A percentile compares a stretch with the other conserved stretches of the same genome.
Conservation (phyloP, 345 rosid species). For the Rhodamnia argentea region DNA sequence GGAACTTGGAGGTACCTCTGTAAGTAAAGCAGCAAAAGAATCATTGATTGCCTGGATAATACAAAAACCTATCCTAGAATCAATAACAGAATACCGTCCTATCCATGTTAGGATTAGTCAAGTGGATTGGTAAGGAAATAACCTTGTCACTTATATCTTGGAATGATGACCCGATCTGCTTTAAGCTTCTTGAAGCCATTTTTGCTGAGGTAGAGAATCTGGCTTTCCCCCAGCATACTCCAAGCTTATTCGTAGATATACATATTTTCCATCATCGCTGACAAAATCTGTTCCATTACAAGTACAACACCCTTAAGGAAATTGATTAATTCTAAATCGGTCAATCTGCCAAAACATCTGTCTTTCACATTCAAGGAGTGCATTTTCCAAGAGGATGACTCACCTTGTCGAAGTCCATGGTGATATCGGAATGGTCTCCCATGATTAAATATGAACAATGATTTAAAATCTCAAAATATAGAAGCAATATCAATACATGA, state of each 20-base stretch:
- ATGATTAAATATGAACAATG: conserved; percentile 16
- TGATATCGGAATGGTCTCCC: conserved; percentile 78
- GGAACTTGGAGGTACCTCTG: conserved; percentile 68
- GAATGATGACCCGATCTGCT: conserved; percentile 15
- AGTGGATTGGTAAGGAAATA: conserved; percentile 25
- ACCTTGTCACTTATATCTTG: conserved; percentile 12
- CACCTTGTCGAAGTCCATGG: conserved; percentile 79
- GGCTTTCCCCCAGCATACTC: conserved; percentile 23
- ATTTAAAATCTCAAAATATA: background rate
- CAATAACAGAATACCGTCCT: conserved; percentile 22
- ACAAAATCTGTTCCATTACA: conserved; percentile 49
- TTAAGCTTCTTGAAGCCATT: conserved; percentile 15
- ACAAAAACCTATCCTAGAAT: background rate
- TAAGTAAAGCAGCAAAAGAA: conserved; percentile 1
- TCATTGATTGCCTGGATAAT: background rate
- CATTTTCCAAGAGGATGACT: conserved; percentile 14
- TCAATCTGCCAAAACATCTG: background rate
- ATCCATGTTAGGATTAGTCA: conserved; percentile 28
- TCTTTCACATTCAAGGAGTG: background rate
- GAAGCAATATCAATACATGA: background rate
- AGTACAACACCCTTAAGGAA: background rate
- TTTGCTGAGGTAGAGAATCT: conserved; percentile 17
- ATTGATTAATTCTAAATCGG: background rate
- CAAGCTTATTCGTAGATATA: conserved; percentile 32
- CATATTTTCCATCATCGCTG: conserved; percentile 12